Evolutionary conservation across 306 rosid species (phyloP), one percentile per base, ranked within the genome.

Genomic region (Dryas drummondii): DNA sequence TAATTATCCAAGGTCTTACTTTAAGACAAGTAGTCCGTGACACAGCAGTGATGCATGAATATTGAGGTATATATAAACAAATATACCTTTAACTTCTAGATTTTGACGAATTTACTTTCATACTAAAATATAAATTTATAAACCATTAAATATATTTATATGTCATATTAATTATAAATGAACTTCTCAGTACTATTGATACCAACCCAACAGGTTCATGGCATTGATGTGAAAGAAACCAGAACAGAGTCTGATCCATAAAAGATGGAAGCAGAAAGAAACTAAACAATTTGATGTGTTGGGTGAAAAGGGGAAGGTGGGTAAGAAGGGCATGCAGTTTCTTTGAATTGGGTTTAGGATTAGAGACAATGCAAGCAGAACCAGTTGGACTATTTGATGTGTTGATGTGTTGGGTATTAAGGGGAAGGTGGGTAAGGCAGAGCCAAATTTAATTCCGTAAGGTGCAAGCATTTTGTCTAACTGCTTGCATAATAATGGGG

Each of bases 381-480:
- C 46, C 57, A 26, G 1, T 44, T 55, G 17, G 11, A 32, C 66
- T 32, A 37, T 61, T 37, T 61, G 9, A 10, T 44, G 54, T 55
- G 42, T 55, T 71, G 53, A 10, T 44, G 54, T 55, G 42, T 55
- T 71, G 53, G 32, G 75, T 56, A 22, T 41, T 42, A 55, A 45
- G 3, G 55, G 76, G 65, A 72, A 67, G 45, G 46, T 14, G 55
- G 66, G 32, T 16, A 57, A 19, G 66, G 53, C 40, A 22, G 32
- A 22, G 47, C 66, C 55, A 46, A 8, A 71, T 66, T 56, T 66
- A 56, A 44, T 12, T 55, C 14, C 8, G 42, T 48, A 16, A 4
- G 67, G 47, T 14, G 11, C 14, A 7, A 41, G 19, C 50, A 16
- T 6, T 15, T 4, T 62, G 67, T 15, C 7, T 15, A 37, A 32